Base-by-base conservation (phyloP, 1,284 basidiomycete genomes). In the Rugiboletus extremiorientalis region DNA sequence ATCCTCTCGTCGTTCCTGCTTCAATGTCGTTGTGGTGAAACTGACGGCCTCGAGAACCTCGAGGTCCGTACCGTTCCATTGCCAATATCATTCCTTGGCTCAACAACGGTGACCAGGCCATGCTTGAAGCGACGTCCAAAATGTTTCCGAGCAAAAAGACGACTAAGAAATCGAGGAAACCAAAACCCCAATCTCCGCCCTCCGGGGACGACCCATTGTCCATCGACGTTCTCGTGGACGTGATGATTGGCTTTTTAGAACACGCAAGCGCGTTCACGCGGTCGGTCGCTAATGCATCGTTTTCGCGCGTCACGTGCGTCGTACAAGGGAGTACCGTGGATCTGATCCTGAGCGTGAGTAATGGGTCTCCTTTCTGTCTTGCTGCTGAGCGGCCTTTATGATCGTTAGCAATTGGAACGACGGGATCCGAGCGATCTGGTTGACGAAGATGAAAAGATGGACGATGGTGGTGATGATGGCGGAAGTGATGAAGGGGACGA, bases 211-310 rank as follows among this genome's bases (percentile, higher is more conserved):
- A 72, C 5, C 71, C 74, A 1, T 79, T 83, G 42, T 87, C 92
- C 2, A 85, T 96, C 51, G 94, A 97, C 65, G 74, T 94, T 34
- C 79, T 98, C 38, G 87, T 96, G 48, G 96, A 98, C 68, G 83
- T 84, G 27, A 84, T 98, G 56, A 90, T 98, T 55, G 92, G 92
- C 11, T 88, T 94, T 68, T 77, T 99, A 50, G 95, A 98, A 71
- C 84, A 89, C 59, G 88, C 90, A 4, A 92, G 89, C 14, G 84
- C 86, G 37, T 96, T 94, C 73, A 81, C 93, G 72, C 87, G 94
- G 25, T 83, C 86, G 1, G 78, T 94, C 23, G 91, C 90, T 11
- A 94, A 89, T 59, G 86, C 93, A 62, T 88, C 87, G 7, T 97
- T 98, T 69, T 83, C 85, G 23, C 79, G 90, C 52, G 79, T 98